These are phyloP conservation scores for Aspergillus caelatus DNA, from an alignment of 2,329 filamentous ascomycete species.

Conservation along the genomic window DNA sequence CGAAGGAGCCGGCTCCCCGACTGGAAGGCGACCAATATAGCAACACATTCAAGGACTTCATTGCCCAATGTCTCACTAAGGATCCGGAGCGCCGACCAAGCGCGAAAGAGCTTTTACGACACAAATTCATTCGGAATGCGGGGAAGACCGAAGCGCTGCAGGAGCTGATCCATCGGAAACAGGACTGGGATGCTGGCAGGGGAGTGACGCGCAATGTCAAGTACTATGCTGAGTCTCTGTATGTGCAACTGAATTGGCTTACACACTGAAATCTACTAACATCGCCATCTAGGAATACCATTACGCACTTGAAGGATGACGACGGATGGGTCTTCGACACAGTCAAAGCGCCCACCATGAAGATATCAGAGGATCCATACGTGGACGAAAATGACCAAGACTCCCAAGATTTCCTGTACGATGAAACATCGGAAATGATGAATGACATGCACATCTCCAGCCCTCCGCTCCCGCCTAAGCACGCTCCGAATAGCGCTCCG, in stretches of 20 bases:
- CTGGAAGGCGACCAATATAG: conserved; percentile 81
- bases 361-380: conserved; percentile 59
- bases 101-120: conserved; percentile 82
- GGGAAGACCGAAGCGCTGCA: conserved; percentile 87
- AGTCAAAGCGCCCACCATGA: conserved; percentile 69
- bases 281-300: conserved; percentile 56
- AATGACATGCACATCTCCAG: conserved; percentile 41
- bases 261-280: conserved; percentile 18
- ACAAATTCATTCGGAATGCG: conserved; percentile 83
- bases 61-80: conserved; percentile 87
- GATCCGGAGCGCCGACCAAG: conserved; percentile 82
- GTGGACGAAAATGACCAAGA: conserved; percentile 49
- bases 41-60: conserved; percentile 91
- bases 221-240: conserved; percentile 92
- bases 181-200: conserved; percentile 77
- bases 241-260: conserved; percentile 31
- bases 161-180: conserved; percentile 79
- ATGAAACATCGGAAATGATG: conserved; percentile 44
- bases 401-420: conserved; percentile 34
- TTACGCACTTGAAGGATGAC: conserved; percentile 63
- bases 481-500: conserved; percentile 50
- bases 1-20: conserved; percentile 81
- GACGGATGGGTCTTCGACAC: conserved; percentile 98
- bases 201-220: conserved; percentile 71
- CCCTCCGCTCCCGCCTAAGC: conserved; percentile 50